Evolutionary conservation across 2,329 filamentous ascomycete genomes (phyloP).

Genomic region (Periconia macrospinosa): DNA sequence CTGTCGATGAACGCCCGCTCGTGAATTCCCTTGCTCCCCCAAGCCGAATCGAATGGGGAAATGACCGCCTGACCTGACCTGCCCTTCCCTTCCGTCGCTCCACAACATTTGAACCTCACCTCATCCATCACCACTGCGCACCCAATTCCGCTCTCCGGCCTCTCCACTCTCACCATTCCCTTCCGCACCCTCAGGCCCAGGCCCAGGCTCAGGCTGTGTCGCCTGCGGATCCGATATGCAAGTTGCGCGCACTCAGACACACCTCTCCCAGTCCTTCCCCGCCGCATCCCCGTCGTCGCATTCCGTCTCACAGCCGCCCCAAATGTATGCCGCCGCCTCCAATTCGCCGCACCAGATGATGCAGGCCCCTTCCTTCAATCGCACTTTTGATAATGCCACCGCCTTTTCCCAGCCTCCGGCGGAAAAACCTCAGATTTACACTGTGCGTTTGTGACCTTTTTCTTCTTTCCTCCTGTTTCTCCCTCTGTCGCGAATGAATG

Average conservation of each 20-base stretch:
- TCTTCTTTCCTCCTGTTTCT: slow-evolving; percentile 29
- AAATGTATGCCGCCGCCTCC: background rate
- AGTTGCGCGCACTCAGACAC: slow-evolving; percentile 31
- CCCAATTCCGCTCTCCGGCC: background rate
- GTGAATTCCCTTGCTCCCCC: background rate
- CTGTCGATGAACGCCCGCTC: background rate
- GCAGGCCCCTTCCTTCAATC: slow-evolving; percentile 38
- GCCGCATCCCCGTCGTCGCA: slow-evolving; percentile 28
- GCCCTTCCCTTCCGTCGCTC: background rate
- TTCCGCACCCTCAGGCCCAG: background rate
- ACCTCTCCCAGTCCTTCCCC: slow-evolving; percentile 28
- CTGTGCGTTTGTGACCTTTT: slow-evolving; percentile 64
- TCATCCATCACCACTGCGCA: background rate
- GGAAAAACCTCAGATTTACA: slow-evolving; percentile 55
- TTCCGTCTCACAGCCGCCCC: slow-evolving; percentile 27
- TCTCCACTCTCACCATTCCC: background rate
- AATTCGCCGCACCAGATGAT: slow-evolving; percentile 37
- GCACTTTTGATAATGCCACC: slow-evolving; percentile 43
- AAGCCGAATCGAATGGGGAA: background rate
- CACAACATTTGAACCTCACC: background rate
- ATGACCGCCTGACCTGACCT: background rate
- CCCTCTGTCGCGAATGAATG: background rate
- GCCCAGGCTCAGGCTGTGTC: background rate
- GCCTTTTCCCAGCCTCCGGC: slow-evolving; percentile 40
- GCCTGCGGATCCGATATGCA: slow-evolving; percentile 31